Base-by-base conservation (phyloP, 148 eudicot species). In the Nyssa sinensis region DNA sequence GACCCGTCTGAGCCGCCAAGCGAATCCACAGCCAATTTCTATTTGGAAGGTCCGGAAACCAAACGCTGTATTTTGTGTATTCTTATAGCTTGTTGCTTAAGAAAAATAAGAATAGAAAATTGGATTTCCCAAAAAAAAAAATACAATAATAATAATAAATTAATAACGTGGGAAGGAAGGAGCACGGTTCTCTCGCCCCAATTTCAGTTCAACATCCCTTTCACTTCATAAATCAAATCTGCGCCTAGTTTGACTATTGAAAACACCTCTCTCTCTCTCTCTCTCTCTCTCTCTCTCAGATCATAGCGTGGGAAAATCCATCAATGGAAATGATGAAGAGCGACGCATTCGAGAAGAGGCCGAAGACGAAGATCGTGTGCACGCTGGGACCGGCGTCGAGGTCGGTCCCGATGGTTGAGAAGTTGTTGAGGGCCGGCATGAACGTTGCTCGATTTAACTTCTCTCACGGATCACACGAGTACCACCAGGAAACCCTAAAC, bases 341-440 rank as follows among this genome's bases (percentile, higher is more conserved):
- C 19, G 21, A 61, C 1, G 24, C 31, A 4, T 12, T 9, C 14
- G 71, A 70, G 33, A 37, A 41, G 67, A 70, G 81, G 63, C 83
- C 88, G 44, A 85, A 85, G 77, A 85, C 88, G 27, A 85, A 85
- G 85, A 85, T 85, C 14, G 88, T 85, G 24, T 85, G 88, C 62
- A 85, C 88, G 30, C 73, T 85, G 24, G 88, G 88, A 16, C 88
- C 88, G 1, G 85, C 88, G 0, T 85, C 85, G 11, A 73, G 88
- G 62, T 85, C 88, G 1, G 83, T 85, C 6, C 66, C 77, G 16
- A 85, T 82, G 88, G 35, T 64, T 0, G 88, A 82, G 79, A 85
- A 85, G 79, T 75, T 85, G 10, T 76, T 85, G 17, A 71, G 58
- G 31, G 88, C 88, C 1, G 88, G 88, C 5, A 85, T 85, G 88